These are phyloP conservation scores for Aspergillus sp. DNA, from an alignment of 2,329 filamentous ascomycete species.

Conservation along the genomic window DNA sequence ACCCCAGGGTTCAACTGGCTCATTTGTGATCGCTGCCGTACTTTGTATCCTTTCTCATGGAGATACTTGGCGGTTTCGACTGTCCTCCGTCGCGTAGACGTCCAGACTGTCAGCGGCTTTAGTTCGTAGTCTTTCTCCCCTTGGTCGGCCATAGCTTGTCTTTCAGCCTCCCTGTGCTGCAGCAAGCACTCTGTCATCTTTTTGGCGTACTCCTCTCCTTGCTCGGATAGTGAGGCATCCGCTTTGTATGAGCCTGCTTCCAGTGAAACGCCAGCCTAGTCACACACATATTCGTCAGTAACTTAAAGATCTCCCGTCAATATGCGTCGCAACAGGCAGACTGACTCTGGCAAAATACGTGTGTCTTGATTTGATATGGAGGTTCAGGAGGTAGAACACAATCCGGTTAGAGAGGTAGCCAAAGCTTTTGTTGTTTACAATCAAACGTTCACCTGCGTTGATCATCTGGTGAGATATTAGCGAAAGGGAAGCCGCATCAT, in stretches of 20 bases:
- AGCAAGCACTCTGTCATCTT: conserved; percentile 85
- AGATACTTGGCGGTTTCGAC: conserved; percentile 86
- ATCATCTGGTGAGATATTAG: conserved; percentile 67
- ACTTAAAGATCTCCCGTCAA: background rate
- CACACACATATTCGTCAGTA: conserved; percentile 4
- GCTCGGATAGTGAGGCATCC: conserved; percentile 78
- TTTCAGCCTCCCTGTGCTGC: conserved; percentile 80
- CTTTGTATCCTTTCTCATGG: conserved; percentile 76
- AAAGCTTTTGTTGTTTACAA: conserved; percentile 96
- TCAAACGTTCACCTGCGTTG: conserved; percentile 88
- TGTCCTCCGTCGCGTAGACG: conserved; percentile 84
- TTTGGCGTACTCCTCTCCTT: conserved; percentile 77
- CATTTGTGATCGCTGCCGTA: conserved; percentile 92
- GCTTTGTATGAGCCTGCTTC: conserved; percentile 91
- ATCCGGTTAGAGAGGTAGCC: conserved; percentile 96
- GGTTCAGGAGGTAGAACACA: conserved; percentile 95
- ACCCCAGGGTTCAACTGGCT: conserved; percentile 96
- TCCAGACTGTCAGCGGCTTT: conserved; percentile 88
- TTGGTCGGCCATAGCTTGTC: conserved; percentile 66
- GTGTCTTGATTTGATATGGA: conserved; percentile 92
- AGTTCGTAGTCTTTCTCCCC: conserved; percentile 69
- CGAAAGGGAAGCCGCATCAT: background rate
- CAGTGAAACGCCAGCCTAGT: conserved; percentile 72
- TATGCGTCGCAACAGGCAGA: background rate
- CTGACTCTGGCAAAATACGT: conserved; percentile 83